Evolutionary conservation across 75 land plant genomes (phyloP), one percentile per base, ranked within the genome.

Genomic region (Picea sitchensis): DNA sequence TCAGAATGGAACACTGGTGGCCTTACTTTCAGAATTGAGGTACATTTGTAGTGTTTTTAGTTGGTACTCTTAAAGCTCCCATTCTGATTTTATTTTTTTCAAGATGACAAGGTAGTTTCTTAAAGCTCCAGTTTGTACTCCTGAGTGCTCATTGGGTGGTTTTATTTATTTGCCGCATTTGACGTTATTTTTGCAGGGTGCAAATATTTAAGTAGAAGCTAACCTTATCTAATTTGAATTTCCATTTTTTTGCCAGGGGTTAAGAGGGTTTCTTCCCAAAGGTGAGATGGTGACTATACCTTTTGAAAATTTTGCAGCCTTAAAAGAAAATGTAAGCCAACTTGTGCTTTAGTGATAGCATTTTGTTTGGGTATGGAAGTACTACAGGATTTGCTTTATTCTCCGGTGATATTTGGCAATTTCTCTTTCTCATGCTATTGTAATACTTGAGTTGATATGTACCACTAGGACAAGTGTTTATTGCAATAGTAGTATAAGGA

Each of bases 191-290:
- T 34, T 60, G 38, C 20, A 51, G 63, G 2, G 11, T 58, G 62
- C 21, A 59, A 77, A 57, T 20, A 59, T 79, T 15, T 36, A 26
- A 58, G 30, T 74, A 51, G 20, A 30, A 34, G 14, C 61, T 31
- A n/a, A 11, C 34, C 71, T 23, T 67, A 56, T 30, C 14, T 31
- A 26, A 73, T 73, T 58, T 71, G 21, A 51, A 58, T 59, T 65
- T 85, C 56, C 38, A 41, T 41, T 78, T 54, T 56, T 6, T 31
- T 18, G 57, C 14, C 92, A 94, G 96, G 96, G 96, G 5, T 75
- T 94, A 65, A 86, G 96, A 78, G 94, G 89, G 23, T 94, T 92
- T 61, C 90, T 94, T 83, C 96, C 96, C 18, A 85, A 86, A 78
- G 83, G 82, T 75, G 89, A 91, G 76, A 79, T 93, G 65, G 47